A percentile compares a stretch with the other conserved stretches of the same genome.
phyloP scores from a whole-genome alignment of 2,329 filamentous ascomycete species.

The Colletotrichum godetiae region DNA sequence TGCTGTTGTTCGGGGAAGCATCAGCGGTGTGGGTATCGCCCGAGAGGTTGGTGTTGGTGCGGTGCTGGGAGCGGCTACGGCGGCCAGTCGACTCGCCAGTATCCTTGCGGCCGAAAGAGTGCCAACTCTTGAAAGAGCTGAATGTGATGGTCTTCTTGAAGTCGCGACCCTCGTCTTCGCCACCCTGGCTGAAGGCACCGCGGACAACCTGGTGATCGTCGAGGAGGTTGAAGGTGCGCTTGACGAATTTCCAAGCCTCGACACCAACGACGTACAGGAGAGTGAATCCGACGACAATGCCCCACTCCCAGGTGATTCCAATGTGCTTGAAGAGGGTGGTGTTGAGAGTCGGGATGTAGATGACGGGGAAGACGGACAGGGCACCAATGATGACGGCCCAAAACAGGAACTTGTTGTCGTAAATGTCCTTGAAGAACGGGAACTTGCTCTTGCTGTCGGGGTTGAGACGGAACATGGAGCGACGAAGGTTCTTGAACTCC shows the following conservation, averaged over 20 bases:
- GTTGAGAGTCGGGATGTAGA: conserved; percentile 81
- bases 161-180: conserved; percentile 53
- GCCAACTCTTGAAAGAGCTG: conserved; percentile 62
- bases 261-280: conserved; percentile 74
- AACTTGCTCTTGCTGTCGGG: conserved; percentile 62
- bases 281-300: conserved; percentile 72
- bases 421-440: conserved; percentile 71
- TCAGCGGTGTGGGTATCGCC: conserved; percentile 34
- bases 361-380: conserved; percentile 72
- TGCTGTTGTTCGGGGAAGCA: conserved; percentile 19
- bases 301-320: conserved; percentile 81
- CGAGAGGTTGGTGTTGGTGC: conserved; percentile 34
- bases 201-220: conserved; percentile 62
- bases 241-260: conserved; percentile 78
- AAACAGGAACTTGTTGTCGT: conserved; percentile 77
- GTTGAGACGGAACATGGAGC: conserved; percentile 77
- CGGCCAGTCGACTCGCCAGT: conserved; percentile 48
- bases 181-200: conserved; percentile 64
- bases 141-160: conserved; percentile 62
- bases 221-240: conserved; percentile 66
- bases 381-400: conserved; percentile 72
- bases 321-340: conserved; percentile 78
- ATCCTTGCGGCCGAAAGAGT: conserved; percentile 54
- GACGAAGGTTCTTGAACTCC: conserved; percentile 80
- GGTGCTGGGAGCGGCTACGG: conserved; percentile 29